These are phyloP conservation scores for Lumnitzera littorea DNA, from an alignment of 345 rosid genomes.

Conservation along the genomic window DNA sequence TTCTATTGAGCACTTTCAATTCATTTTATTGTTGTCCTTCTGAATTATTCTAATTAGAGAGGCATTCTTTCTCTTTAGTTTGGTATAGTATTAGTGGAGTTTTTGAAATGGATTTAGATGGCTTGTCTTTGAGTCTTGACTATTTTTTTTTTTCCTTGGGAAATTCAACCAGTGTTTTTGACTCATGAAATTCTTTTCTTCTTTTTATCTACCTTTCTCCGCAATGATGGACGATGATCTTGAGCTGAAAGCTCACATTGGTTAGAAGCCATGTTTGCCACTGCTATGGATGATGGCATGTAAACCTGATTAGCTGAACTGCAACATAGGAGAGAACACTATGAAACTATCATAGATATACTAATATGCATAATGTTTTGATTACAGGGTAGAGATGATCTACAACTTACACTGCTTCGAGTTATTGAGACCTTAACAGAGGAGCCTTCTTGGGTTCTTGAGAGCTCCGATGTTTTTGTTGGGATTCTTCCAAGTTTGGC, in stretches of 20 bases:
- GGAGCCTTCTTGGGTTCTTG: slow-evolving; percentile 53
- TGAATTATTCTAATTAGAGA: too few species aligned
- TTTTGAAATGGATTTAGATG: neutral
- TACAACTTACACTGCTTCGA: slow-evolving; percentile 85
- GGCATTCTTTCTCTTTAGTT: too few species aligned
- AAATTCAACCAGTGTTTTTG: neutral
- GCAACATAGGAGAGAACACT: neutral
- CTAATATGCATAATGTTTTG: slow-evolving; percentile 11
- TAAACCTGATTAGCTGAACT: neutral
- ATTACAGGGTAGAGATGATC: slow-evolving; percentile 86
- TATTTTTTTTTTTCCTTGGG: neutral
- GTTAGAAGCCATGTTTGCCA: too few species aligned
- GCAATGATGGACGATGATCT: too few species aligned
- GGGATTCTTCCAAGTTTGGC: slow-evolving; percentile 83
- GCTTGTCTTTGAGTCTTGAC: too few species aligned
- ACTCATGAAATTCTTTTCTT: neutral
- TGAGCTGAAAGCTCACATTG: too few species aligned
- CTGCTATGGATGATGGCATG: neutral
- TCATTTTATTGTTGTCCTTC: too few species aligned
- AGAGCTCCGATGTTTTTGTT: slow-evolving; percentile 44
- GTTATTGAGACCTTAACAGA: slow-evolving; percentile 73
- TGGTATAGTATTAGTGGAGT: too few species aligned
- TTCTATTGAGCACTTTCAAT: too few species aligned
- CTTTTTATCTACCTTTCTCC: too few species aligned
- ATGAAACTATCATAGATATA: neutral